Conservation (phyloP, 352 stramenopile genomes). For the Pythium volutum region DNA sequence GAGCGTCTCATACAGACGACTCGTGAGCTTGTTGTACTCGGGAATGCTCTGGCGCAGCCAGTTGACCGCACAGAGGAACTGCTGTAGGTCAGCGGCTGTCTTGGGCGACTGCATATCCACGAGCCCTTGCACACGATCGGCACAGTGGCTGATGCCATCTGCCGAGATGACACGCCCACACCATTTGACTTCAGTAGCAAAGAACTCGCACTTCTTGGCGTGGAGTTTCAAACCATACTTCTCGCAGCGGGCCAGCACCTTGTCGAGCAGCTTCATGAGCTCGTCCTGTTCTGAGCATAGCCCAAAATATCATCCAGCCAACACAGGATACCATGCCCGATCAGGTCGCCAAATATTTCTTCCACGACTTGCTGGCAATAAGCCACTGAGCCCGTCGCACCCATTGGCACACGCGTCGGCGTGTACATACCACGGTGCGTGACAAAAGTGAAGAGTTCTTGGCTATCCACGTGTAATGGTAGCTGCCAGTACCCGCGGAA, state of each 20-base stretch:
- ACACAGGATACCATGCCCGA: no score
- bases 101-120: neutral
- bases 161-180: conserved; percentile 11
- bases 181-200: conserved; percentile 9
- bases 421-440: neutral
- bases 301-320: conserved; percentile 19
- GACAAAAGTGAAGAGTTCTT: neutral
- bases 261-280: conserved; percentile 10
- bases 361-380: conserved; percentile 11
- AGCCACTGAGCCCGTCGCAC: conserved; percentile 7
- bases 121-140: conserved; percentile 5
- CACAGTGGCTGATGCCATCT: conserved; percentile 1
- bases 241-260: conserved; percentile 7
- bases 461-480: no score
- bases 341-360: no score
- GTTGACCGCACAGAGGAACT: neutral
- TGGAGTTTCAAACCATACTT: conserved; percentile 19
- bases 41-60: neutral
- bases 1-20: neutral
- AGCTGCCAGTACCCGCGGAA: no score
- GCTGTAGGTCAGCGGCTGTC: neutral
- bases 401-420: conserved; percentile 16
- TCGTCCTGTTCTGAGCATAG: conserved; percentile 15
- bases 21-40: neutral
- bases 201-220: conserved; percentile 8